These are phyloP conservation scores for Collybiopsis luxurians DNA, from an alignment of 768 basidiomycete genomes.

Conservation along the genomic window DNA sequence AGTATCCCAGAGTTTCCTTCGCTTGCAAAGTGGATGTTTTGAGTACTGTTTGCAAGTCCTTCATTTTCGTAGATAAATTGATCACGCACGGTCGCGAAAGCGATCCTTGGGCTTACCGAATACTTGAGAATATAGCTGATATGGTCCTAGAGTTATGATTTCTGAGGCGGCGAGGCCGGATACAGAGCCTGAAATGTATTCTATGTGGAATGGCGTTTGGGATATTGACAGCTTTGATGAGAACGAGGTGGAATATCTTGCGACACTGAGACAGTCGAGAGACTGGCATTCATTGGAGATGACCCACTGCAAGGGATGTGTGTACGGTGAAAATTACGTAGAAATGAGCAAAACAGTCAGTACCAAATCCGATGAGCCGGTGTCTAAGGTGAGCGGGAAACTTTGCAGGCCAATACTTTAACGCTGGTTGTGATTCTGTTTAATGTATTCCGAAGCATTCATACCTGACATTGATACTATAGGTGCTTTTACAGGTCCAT, in stretches of 20 bases:
- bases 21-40: constrained; percentile 38
- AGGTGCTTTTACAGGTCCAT: constrained; percentile 1
- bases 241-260: constrained; percentile 33
- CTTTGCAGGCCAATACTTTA: constrained; percentile 39
- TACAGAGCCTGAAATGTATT: constrained; percentile 51
- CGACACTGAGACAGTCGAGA: constrained; percentile 42
- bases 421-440: no score
- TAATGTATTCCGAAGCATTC: no score
- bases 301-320: constrained; percentile 39
- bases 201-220: constrained; percentile 36
- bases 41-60: constrained; percentile 45
- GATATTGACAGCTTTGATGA: constrained; percentile 30
- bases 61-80: constrained; percentile 5
- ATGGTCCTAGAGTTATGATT: constrained; percentile 41
- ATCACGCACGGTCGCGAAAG: background rate
- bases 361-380: constrained; percentile 58
- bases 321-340: constrained; percentile 4
- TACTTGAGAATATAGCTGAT: constrained; percentile 43
- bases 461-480: constrained; percentile 10
- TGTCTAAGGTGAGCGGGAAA: constrained; percentile 49
- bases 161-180: constrained; percentile 46
- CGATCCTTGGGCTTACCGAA: constrained; percentile 33
- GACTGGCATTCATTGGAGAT: constrained; percentile 42
- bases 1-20: constrained; percentile 54
- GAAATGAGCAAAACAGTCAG: background rate